A percentile compares a stretch with the other conserved stretches of the same genome.
Conservation (phyloP, 2,329 filamentous ascomycete genomes). For the Aspergillus tubingensis region DNA sequence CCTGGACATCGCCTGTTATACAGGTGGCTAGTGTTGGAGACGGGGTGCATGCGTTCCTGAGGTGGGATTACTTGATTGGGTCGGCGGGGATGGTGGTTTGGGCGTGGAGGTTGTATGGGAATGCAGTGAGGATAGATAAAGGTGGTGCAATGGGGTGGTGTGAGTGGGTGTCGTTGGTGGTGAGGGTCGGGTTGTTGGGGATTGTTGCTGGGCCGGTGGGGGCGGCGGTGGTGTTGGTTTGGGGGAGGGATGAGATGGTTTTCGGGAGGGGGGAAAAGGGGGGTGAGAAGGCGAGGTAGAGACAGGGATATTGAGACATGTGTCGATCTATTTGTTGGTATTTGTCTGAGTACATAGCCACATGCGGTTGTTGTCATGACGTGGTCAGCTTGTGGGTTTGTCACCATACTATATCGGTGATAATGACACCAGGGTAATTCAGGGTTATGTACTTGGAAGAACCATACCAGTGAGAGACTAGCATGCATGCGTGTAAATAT, state of each 20-base stretch:
- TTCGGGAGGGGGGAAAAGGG: constrained; percentile 37
- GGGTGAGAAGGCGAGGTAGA: neutral
- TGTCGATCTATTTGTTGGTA: too few relatives aligned
- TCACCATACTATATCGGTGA: too few relatives aligned
- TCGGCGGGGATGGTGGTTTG: constrained; percentile 48
- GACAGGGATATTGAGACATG: too few relatives aligned
- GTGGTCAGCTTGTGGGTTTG: too few relatives aligned
- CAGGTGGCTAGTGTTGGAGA: constrained; percentile 39
- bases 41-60: constrained; percentile 49
- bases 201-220: constrained; percentile 48
- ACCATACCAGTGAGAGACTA: too few relatives aligned
- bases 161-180: constrained; percentile 29
- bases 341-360: too few relatives aligned
- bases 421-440: too few relatives aligned
- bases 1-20: constrained; percentile 32
- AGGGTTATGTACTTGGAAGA: too few relatives aligned
- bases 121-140: constrained; percentile 24
- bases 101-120: constrained; percentile 42
- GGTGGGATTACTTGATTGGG: constrained; percentile 53
- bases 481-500: too few relatives aligned
- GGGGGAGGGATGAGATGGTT: constrained; percentile 53
- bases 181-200: constrained; percentile 40
- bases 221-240: constrained; percentile 49
- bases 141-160: constrained; percentile 26
- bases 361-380: too few relatives aligned